Evolutionary conservation across 2,329 filamentous ascomycete genomes (phyloP).

Genomic region (Chrysoporthe deuterocubensis): DNA sequence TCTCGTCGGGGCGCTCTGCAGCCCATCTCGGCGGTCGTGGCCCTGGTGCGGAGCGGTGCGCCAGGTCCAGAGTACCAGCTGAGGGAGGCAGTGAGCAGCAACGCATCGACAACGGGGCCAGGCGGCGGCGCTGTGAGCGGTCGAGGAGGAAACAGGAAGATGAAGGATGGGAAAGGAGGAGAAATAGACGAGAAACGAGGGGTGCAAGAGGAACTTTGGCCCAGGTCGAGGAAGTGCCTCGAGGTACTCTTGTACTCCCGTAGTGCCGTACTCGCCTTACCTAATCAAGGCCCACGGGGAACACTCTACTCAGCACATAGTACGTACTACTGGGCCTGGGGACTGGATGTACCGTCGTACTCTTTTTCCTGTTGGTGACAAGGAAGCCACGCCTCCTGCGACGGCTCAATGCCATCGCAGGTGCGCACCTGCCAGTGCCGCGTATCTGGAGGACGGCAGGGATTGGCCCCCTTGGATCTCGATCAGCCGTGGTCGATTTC

Average conservation of each 20-base stretch:
- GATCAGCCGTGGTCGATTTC: background rate
- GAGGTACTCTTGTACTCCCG: slow-evolving; percentile 10
- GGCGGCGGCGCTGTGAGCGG: background rate
- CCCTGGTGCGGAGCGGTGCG: slow-evolving; percentile 1
- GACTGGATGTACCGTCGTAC: no score
- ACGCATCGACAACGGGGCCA: background rate
- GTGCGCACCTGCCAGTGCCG: no score
- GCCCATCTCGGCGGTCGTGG: background rate
- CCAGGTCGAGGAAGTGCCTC: slow-evolving; percentile 8
- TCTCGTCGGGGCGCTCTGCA: background rate
- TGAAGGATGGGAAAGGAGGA: background rate
- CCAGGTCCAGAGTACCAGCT: slow-evolving; percentile 2
- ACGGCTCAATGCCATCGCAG: no score
- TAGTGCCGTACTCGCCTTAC: slow-evolving; percentile 10
- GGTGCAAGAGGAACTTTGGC: slow-evolving; percentile 4
- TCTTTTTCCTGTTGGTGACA: background rate
- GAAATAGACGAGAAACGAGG: slow-evolving; percentile 4
- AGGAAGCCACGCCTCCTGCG: background rate
- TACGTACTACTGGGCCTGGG: background rate
- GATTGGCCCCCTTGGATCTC: background rate
- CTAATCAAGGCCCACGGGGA: slow-evolving; percentile 5
- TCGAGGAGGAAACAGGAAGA: background rate
- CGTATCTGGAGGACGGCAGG: no score
- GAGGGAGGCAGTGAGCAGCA: background rate
- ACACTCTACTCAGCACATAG: background rate